Base-by-base conservation (phyloP, 768 basidiomycete genomes). In the Tremella fuciformis region DNA sequence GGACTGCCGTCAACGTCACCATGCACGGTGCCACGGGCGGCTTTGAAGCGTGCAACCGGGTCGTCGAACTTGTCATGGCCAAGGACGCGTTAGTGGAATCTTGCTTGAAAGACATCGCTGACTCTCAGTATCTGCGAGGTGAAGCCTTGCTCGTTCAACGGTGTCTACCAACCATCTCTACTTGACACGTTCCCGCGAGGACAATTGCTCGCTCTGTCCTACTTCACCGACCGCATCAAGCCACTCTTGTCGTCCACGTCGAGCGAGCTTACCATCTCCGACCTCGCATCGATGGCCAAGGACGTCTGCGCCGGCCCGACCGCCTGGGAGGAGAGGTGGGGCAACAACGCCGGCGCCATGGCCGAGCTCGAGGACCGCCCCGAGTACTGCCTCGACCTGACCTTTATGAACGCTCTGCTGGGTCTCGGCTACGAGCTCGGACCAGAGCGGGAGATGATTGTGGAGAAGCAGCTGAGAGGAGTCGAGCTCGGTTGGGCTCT, bases 401-500 rank as follows among this genome's bases (percentile, higher is more conserved):
- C 90, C 42, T 99, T 94, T 77, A 90, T 91, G 92, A 85, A 96
- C 71, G 86, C 84, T 49, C 76, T 99, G 61, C 76, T 98, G 57
- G 81, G 87, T 58, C 80, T 91, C 1, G 94, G 94, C 26, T 99
- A 98, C 78, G 96, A 93, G 79, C 86, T 98, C 74, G 81, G 78
- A 13, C 85, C 84, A 41, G 80, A 77, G 18, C 76, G 91, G 59
- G 82, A 86, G 55, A 55, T 80, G 22, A 67, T 77, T 78, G 83
- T 94, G 22, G 94, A 88, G 69, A 98, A 97, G 81, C 83, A 88
- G 81, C 83, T 98, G 47, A 81, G 81, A 25, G 89, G 86, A 19
- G 94, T 93, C 2, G 94, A 96, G 82, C 79, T 97, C 59, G 93
- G 93, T 19, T 97, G 94, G 93, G 86, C 86, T 67, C 76, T 97